phyloP scores from a whole-genome alignment of 1,139 yeast species.

The Geotrichum siamense region DNA sequence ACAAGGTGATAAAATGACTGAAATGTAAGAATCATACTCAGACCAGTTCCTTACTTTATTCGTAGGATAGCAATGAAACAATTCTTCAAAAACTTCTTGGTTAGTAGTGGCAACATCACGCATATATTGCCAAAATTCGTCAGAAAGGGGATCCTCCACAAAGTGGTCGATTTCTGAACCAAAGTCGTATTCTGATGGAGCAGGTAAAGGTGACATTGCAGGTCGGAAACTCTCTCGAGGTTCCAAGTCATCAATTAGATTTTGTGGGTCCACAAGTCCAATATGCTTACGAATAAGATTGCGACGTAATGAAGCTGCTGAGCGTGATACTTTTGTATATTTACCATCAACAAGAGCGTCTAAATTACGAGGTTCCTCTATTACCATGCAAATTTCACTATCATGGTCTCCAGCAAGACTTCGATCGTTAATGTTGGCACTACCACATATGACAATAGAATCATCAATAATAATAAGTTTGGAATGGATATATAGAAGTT shows the following conservation, averaged over 20 bases:
- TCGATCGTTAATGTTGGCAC: conserved; percentile 23
- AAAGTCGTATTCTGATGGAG: conserved; percentile 19
- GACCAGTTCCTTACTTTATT: conserved; percentile 19
- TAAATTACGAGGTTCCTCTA: conserved; percentile 17
- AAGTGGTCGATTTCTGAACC: conserved; percentile 19
- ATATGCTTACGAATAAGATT: conserved; percentile 20
- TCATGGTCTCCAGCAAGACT: conserved; percentile 21
- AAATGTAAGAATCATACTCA: conserved; percentile 13
- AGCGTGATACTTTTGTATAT: conserved; percentile 13
- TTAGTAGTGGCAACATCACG: conserved; percentile 13
- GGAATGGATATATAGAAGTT: conserved; percentile 21
- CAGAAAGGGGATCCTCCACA: conserved; percentile 20
- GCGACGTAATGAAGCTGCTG: conserved; percentile 20
- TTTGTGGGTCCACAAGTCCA: conserved; percentile 19
- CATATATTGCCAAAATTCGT: conserved; percentile 19
- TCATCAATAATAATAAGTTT: conserved; percentile 22
- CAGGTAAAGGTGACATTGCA: conserved; percentile 18
- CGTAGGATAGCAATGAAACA: conserved; percentile 20
- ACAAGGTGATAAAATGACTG: conserved; percentile 16
- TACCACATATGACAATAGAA: conserved; percentile 19
- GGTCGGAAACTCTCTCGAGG: conserved; percentile 12
- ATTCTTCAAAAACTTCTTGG: conserved; percentile 20
- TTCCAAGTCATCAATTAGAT: conserved; percentile 11
- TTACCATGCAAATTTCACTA: conserved; percentile 20
- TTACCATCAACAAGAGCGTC: conserved; percentile 15